These are phyloP conservation scores for Globisporangium cederbergense DNA, from an alignment of 352 stramenopile genomes.

Conservation along the genomic window DNA sequence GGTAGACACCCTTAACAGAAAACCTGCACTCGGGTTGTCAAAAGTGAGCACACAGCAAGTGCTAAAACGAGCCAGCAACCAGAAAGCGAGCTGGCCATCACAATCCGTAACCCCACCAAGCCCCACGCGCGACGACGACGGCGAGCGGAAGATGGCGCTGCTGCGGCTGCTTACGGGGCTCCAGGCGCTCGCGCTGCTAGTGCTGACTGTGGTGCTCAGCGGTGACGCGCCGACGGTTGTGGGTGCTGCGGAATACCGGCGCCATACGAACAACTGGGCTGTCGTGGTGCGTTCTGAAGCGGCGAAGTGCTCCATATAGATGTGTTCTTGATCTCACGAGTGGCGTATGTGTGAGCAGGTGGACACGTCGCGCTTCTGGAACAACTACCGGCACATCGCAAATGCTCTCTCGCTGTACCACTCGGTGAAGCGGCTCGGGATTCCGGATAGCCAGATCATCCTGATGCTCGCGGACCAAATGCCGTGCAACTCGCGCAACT, in stretches of 20 bases:
- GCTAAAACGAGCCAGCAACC: background rate
- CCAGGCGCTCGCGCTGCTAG: conserved; percentile 19
- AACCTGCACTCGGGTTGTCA: background rate
- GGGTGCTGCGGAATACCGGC: conserved; percentile 36
- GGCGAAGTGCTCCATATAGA: background rate
- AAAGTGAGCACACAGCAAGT: background rate
- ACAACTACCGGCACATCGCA: conserved; percentile 96
- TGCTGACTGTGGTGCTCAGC: conserved; percentile 22
- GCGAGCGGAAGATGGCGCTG: conserved; percentile 2
- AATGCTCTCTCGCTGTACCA: conserved; percentile 95
- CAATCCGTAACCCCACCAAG: background rate
- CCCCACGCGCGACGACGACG: background rate
- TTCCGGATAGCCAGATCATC: conserved; percentile 95
- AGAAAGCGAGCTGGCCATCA: background rate
- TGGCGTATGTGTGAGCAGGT: conserved; percentile 40
- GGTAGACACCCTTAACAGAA: no score
- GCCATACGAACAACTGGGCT: conserved; percentile 87
- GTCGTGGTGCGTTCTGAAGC: conserved; percentile 50
- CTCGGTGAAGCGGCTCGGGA: conserved; percentile 89
- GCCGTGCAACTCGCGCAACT: conserved; percentile 90
- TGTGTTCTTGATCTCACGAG: background rate
- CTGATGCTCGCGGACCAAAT: conserved; percentile 97
- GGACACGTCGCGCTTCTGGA: conserved; percentile 95
- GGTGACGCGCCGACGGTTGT: conserved; percentile 6
- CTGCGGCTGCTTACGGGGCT: conserved; percentile 16